Conservation (phyloP, 179 eudicot genomes). For the Carnegiea gigantea region DNA sequence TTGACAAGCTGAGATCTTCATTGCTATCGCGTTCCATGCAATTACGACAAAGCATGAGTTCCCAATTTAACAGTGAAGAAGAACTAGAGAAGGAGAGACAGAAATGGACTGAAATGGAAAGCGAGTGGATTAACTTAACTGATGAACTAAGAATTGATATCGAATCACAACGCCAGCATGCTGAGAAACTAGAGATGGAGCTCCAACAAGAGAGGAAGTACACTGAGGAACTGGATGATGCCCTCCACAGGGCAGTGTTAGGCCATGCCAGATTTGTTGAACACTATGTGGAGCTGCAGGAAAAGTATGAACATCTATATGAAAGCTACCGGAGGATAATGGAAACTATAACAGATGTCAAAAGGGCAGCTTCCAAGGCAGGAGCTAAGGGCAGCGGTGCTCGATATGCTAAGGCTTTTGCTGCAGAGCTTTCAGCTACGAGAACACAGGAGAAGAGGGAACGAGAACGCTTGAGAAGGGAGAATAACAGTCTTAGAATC, state of each 20-base stretch:
- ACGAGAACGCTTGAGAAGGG: conserved; percentile 65
- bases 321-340: conserved; percentile 65
- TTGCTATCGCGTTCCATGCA: conserved; percentile 67
- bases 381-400: conserved; percentile 78
- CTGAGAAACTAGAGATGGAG: conserved; percentile 71
- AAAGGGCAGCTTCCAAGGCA: conserved; percentile 79
- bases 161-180: conserved; percentile 60
- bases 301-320: conserved; percentile 67
- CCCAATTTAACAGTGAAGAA: conserved; percentile 54
- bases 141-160: conserved; percentile 86
- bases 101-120: conserved; percentile 97
- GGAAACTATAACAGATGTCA: conserved; percentile 81
- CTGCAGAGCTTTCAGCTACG: conserved; percentile 71
- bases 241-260: conserved; percentile 64
- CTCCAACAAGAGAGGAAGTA: conserved; percentile 67
- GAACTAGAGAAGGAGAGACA: conserved; percentile 83
- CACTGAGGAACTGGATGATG: conserved; percentile 85
- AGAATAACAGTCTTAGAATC: conserved; percentile 62
- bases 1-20: conserved; percentile 64
- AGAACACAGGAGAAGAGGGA: conserved; percentile 83
- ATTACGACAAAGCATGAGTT: conserved; percentile 51
- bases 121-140: conserved; percentile 90
- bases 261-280: conserved; percentile 89
- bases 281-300: conserved; percentile 87
- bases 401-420: conserved; percentile 76